Conservation (phyloP, 345 rosid species). For the Salix caprea region DNA sequence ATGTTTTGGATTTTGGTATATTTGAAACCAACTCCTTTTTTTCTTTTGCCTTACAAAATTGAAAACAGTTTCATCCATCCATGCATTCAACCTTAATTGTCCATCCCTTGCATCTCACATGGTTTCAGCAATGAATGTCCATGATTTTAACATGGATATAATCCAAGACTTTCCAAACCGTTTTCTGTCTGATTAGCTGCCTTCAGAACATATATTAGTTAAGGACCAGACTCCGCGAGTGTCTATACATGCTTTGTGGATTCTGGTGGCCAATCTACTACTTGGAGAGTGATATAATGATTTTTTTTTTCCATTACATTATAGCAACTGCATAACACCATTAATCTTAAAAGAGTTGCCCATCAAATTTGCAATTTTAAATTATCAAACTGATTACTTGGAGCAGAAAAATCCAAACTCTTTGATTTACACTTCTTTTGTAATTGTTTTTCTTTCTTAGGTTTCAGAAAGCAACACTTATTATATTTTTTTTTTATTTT, state of each 20-base stretch:
- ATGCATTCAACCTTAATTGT: neutral
- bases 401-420: neutral
- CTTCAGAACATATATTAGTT: neutral
- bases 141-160: neutral
- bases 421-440: neutral
- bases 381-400: neutral
- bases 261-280: too few relatives aligned
- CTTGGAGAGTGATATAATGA: too few relatives aligned
- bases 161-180: neutral
- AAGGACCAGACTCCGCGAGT: neutral
- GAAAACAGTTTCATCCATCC: neutral
- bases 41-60: neutral
- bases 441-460: neutral
- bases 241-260: too few relatives aligned
- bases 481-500: conserved; percentile 11
- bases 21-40: neutral
- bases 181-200: neutral
- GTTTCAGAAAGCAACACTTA: neutral
- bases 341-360: neutral
- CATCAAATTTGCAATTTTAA: neutral
- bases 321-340: neutral
- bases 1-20: neutral
- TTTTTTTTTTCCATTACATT: neutral
- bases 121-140: neutral
- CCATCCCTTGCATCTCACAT: neutral